Conservation (phyloP, 116 monocot species). For the Papilionanthe hybrid region DNA sequence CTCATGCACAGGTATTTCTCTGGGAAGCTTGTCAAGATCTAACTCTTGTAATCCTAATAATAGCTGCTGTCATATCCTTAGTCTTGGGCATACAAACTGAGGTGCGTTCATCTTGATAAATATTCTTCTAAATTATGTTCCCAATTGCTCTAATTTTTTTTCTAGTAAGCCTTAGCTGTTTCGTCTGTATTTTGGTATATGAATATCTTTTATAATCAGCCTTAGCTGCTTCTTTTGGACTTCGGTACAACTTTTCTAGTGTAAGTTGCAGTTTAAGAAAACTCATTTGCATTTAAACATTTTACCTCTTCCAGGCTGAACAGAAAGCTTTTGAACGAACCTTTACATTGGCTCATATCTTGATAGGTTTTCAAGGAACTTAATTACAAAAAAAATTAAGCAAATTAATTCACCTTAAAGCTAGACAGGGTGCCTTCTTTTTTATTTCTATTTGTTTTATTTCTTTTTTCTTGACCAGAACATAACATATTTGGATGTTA, state of each 20-base stretch:
- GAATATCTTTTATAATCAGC: too few species aligned
- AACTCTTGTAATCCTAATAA: constrained; percentile 74
- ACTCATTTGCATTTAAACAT: not conserved
- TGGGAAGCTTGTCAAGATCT: constrained; percentile 96
- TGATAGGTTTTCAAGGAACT: not conserved
- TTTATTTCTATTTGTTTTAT: too few species aligned
- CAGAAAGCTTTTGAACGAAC: not conserved
- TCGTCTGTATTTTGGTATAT: too few species aligned
- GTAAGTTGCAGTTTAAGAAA: not conserved
- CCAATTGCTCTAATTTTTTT: not conserved
- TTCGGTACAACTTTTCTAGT: not conserved
- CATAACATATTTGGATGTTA: too few species aligned
- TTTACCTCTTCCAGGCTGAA: not conserved
- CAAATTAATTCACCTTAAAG: too few species aligned
- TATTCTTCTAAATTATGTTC: not conserved
- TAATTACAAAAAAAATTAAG: not conserved
- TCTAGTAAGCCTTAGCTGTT: not conserved
- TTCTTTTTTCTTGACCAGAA: too few species aligned
- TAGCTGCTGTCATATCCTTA: constrained; percentile 79
- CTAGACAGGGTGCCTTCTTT: too few species aligned
- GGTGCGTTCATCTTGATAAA: constrained; percentile 30
- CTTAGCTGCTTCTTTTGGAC: not conserved
- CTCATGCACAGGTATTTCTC: constrained; percentile 54
- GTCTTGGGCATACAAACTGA: constrained; percentile 84
- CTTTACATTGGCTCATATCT: not conserved